Conservation (phyloP, 1,284 basidiomycete genomes). For the Hypsizygus ulmarius region DNA sequence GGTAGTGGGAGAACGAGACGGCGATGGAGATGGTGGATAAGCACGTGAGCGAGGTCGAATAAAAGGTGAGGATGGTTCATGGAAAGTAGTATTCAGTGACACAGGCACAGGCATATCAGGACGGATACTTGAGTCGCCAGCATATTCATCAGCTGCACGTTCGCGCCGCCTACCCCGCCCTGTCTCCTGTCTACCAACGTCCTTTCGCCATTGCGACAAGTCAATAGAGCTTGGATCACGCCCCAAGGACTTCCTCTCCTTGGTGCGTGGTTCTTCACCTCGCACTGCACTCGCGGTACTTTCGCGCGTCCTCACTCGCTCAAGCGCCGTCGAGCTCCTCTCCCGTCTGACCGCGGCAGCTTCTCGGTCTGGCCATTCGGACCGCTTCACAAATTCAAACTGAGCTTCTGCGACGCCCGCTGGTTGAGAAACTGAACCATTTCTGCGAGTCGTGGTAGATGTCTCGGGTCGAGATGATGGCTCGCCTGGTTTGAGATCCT, state of each 20-base stretch:
- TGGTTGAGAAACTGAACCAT: slow-evolving; percentile 42
- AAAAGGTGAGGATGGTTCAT: slow-evolving; percentile 33
- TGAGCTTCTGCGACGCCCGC: slow-evolving; percentile 61
- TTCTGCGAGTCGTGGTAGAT: slow-evolving; percentile 34
- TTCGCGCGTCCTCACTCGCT: slow-evolving; percentile 52
- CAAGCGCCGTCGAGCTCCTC: slow-evolving; percentile 57
- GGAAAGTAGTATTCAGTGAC: slow-evolving; percentile 21
- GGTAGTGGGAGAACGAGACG: slow-evolving; percentile 46
- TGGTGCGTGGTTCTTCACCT: slow-evolving; percentile 35
- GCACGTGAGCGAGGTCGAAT: slow-evolving; percentile 37
- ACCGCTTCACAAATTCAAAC: slow-evolving; percentile 77
- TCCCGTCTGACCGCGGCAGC: slow-evolving; percentile 63
- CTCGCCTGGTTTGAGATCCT: slow-evolving; percentile 35
- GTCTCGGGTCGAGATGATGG: slow-evolving; percentile 31
- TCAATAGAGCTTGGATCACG: slow-evolving; percentile 43
- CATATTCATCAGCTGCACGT: slow-evolving; percentile 37
- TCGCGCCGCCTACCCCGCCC: slow-evolving; percentile 62
- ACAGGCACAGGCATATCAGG: slow-evolving; percentile 23
- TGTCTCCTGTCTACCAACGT: slow-evolving; percentile 39
- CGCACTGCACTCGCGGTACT: slow-evolving; percentile 23
- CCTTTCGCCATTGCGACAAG: slow-evolving; percentile 49
- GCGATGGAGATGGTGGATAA: slow-evolving; percentile 49
- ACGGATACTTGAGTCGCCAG: slow-evolving; percentile 27
- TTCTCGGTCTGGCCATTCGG: slow-evolving; percentile 78
- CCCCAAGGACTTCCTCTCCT: slow-evolving; percentile 33